phyloP scores from a whole-genome alignment of 2,329 filamentous ascomycete genomes.

The Fusarium humuli region DNA sequence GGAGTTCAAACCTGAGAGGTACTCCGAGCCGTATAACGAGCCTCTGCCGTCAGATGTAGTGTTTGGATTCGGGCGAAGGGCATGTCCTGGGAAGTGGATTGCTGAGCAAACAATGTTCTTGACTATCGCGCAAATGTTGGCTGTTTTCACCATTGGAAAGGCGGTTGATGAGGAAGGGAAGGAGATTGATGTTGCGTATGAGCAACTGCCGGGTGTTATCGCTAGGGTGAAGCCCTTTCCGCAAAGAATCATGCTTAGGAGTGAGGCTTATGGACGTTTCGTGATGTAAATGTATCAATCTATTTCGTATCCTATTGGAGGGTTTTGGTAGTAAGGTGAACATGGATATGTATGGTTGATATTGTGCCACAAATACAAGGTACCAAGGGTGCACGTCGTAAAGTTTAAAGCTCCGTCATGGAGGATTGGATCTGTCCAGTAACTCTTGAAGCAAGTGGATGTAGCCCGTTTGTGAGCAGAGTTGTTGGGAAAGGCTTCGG shows the following conservation, averaged over 20 bases:
- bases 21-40: conserved; percentile 31
- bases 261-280: neutral
- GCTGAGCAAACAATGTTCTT: conserved; percentile 50
- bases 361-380: neutral
- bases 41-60: conserved; percentile 45
- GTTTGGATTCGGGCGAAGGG: conserved; percentile 54
- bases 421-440: neutral
- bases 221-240: conserved; percentile 13
- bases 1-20: conserved; percentile 48
- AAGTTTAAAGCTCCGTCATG: neutral
- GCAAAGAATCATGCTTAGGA: neutral
- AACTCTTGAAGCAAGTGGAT: neutral
- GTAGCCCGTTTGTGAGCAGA: neutral
- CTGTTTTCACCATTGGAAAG: conserved; percentile 57
- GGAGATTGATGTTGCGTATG: conserved; percentile 44
- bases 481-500: neutral
- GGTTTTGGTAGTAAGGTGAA: neutral
- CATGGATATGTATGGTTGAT: neutral
- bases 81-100: conserved; percentile 51
- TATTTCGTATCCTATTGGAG: neutral
- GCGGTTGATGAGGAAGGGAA: conserved; percentile 48
- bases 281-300: neutral
- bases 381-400: neutral
- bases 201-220: conserved; percentile 24
- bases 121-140: conserved; percentile 55